Conservation (phyloP, 1,284 basidiomycete genomes). For the Melampsora larici-populina region DNA sequence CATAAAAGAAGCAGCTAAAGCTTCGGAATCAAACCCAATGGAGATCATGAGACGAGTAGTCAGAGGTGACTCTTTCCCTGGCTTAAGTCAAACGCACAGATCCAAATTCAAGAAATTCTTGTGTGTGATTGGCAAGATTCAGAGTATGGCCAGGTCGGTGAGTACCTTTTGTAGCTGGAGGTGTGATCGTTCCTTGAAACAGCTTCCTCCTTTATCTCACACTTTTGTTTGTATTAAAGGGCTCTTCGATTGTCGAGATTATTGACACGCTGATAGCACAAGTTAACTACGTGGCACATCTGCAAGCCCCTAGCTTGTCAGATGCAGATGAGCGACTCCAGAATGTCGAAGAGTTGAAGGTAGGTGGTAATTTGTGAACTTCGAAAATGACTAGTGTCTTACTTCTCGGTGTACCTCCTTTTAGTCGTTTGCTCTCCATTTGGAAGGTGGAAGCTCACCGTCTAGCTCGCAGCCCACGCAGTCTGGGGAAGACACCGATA, state of each 20-base stretch:
- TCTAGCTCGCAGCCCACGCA: no score
- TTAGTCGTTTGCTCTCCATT: no score
- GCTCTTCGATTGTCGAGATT: slow-evolving; percentile 64
- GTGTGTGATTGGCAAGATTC: slow-evolving; percentile 61
- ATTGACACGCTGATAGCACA: slow-evolving; percentile 64
- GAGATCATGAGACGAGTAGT: slow-evolving; percentile 64
- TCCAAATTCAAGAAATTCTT: slow-evolving; percentile 66
- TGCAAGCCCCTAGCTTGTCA: slow-evolving; percentile 64
- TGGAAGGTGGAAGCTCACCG: no score
- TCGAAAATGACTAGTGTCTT: no score
- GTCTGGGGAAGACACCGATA: no score
- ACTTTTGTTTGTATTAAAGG: slow-evolving; percentile 54
- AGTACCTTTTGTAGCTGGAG: slow-evolving; percentile 38
- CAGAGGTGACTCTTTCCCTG: slow-evolving; percentile 60
- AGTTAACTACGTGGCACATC: slow-evolving; percentile 67
- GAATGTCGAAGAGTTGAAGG: slow-evolving; percentile 75
- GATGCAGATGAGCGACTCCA: slow-evolving; percentile 77
- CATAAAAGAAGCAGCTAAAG: slow-evolving; percentile 61
- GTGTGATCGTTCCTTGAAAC: no score
- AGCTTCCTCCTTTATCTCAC: no score
- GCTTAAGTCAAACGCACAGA: slow-evolving; percentile 66
- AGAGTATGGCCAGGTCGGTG: slow-evolving; percentile 63
- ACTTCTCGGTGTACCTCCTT: no score
- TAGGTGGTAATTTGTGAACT: background rate
- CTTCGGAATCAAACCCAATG: slow-evolving; percentile 62